A percentile compares a stretch with the other conserved stretches of the same genome.
Evolutionary conservation across 192 early-diverging fungal species (phyloP).

Genomic region (Entomortierella beljakovae): DNA sequence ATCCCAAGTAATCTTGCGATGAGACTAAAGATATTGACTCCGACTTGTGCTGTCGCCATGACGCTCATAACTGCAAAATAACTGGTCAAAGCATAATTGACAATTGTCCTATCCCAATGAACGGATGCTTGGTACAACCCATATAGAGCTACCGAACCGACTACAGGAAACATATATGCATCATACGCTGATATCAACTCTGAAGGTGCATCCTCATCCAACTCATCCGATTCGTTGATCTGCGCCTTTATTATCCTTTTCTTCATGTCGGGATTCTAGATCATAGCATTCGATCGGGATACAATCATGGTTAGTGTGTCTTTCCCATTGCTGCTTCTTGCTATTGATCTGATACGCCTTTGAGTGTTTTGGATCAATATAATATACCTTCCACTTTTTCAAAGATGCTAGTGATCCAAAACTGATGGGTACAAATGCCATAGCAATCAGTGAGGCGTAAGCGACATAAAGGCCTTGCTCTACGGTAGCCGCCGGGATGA

Average conservation of each 20-base stretch:
- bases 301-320: background rate
- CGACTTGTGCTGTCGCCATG: conserved; percentile 70
- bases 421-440: conserved; percentile 90
- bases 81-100: conserved; percentile 81
- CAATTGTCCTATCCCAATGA: conserved; percentile 80
- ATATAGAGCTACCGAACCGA: conserved; percentile 85
- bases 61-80: conserved; percentile 88
- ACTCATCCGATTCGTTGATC: conserved; percentile 66
- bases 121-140: conserved; percentile 85
- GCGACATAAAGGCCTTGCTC: conserved; percentile 73
- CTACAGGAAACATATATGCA: conserved; percentile 89
- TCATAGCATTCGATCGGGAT: too few species aligned
- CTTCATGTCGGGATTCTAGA: conserved; percentile 53
- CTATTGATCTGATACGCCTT: background rate
- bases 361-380: too few species aligned
- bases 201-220: conserved; percentile 65
- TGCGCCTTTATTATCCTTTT: conserved; percentile 43
- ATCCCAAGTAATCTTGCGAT: conserved; percentile 54
- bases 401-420: conserved; percentile 81
- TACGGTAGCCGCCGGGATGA: background rate
- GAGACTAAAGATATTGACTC: conserved; percentile 57
- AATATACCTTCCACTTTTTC: conserved; percentile 64
- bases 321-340: background rate
- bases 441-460: conserved; percentile 80
- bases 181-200: conserved; percentile 85